phyloP scores from a whole-genome alignment of 192 early-diverging fungal genomes.

The Dissophora globulifera region DNA sequence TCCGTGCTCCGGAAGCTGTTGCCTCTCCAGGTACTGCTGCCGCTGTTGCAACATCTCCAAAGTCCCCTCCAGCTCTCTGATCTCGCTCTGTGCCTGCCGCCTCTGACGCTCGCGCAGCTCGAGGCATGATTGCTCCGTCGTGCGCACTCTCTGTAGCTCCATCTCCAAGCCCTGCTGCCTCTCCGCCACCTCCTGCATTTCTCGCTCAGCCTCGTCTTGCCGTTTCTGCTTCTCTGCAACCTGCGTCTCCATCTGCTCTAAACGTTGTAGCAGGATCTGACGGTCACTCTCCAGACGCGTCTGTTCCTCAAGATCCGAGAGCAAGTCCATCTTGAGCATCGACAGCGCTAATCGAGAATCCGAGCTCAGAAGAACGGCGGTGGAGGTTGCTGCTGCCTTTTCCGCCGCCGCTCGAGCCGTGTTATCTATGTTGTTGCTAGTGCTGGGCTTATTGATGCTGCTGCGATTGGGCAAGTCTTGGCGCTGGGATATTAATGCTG shows the following conservation, averaged over 20 bases:
- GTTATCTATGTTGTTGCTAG: too few relatives aligned
- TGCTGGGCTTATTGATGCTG: too few relatives aligned
- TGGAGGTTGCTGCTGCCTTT: too few relatives aligned
- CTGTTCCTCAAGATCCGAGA: slow-evolving; percentile 33
- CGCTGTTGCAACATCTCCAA: slow-evolving; percentile 10
- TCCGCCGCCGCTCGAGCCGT: too few relatives aligned
- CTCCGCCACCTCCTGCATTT: neutral
- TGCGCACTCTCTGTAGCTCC: slow-evolving; percentile 7
- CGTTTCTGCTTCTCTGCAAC: slow-evolving; percentile 10
- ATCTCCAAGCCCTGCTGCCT: slow-evolving; percentile 15
- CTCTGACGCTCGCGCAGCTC: slow-evolving; percentile 25
- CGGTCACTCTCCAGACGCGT: slow-evolving; percentile 28
- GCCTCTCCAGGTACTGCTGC: neutral
- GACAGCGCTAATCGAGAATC: slow-evolving; percentile 42
- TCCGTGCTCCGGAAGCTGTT: neutral
- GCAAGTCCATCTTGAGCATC: slow-evolving; percentile 26
- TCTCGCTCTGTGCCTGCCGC: slow-evolving; percentile 14
- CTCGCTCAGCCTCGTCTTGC: slow-evolving; percentile 6
- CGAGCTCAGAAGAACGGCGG: slow-evolving; percentile 29
- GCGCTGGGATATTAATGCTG: neutral
- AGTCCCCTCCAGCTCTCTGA: slow-evolving; percentile 14
- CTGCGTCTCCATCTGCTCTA: slow-evolving; percentile 4
- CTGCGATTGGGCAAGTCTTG: neutral
- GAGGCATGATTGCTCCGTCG: slow-evolving; percentile 11
- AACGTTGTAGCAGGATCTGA: slow-evolving; percentile 1